These are phyloP conservation scores for Rhynchospora tenuis DNA, from an alignment of 176 grass and related monocot genomes.

Conservation along the genomic window DNA sequence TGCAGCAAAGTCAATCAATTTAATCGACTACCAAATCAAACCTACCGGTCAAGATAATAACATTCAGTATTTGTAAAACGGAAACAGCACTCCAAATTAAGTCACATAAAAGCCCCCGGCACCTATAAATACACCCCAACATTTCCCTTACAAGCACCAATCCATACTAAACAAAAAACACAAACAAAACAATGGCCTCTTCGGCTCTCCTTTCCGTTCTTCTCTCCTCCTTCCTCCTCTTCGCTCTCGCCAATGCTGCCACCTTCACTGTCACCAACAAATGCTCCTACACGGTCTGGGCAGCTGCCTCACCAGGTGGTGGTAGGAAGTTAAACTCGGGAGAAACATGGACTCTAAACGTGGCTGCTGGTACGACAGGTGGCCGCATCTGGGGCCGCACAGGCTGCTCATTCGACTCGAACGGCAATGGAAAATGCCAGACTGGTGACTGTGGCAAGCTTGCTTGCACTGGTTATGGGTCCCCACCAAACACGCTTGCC, in stretches of 20 bases:
- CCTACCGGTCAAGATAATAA: background rate
- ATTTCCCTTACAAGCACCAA: background rate
- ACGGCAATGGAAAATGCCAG: conserved; percentile 30
- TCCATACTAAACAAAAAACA: background rate
- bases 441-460: conserved; percentile 48
- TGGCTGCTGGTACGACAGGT: conserved; percentile 11
- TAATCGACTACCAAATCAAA: background rate
- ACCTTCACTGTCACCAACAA: conserved; percentile 44
- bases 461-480: conserved; percentile 35
- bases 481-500: conserved; percentile 34
- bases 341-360: conserved; percentile 24
- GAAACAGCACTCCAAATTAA: background rate
- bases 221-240: background rate
- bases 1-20: background rate
- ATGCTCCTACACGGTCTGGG: conserved; percentile 46
- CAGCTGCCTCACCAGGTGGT: conserved; percentile 37
- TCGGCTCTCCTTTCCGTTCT: conserved; percentile 9
- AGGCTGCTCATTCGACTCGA: conserved; percentile 38
- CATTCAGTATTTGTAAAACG: background rate
- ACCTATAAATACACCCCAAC: background rate
- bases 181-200: conserved; percentile 20
- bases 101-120: background rate
- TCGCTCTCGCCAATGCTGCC: background rate
- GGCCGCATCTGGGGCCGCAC: conserved; percentile 53
- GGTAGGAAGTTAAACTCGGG: conserved; percentile 29